A percentile compares a stretch with the other conserved stretches of the same genome.
Conservation (phyloP, 352 stramenopile species). For the Halophytophthora polymorphica region DNA sequence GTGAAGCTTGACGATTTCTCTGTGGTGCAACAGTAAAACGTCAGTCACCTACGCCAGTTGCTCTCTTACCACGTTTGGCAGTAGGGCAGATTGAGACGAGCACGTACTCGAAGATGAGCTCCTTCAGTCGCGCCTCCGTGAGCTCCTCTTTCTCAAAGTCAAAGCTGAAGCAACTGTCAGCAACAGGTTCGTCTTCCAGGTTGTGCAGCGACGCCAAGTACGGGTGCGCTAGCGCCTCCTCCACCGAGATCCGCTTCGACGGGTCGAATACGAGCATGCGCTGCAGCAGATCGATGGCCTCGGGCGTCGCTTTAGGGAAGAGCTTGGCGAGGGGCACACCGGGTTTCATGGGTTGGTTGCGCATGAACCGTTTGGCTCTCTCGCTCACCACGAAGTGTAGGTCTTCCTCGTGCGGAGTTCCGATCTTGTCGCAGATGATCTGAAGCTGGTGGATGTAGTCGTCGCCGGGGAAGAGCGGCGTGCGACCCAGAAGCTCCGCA, state of each 20-base stretch:
- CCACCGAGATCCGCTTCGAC: conserved; percentile 88
- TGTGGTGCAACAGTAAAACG: conserved; percentile 15
- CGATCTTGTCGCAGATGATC: conserved; percentile 92
- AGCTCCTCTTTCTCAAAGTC: conserved; percentile 88
- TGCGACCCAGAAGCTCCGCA: conserved; percentile 88
- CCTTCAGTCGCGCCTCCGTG: conserved; percentile 75
- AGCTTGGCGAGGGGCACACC: conserved; percentile 69
- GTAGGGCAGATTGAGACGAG: not conserved
- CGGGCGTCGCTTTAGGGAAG: conserved; percentile 65
- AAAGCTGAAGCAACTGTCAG: conserved; percentile 77
- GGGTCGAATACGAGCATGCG: conserved; percentile 89
- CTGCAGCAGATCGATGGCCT: conserved; percentile 78
- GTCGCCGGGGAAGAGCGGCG: conserved; percentile 92
- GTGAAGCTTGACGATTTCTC: conserved; percentile 75
- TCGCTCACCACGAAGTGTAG: conserved; percentile 92
- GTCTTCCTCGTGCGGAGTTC: conserved; percentile 83
- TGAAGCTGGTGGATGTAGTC: conserved; percentile 99
- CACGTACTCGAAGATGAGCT: conserved; percentile 86
- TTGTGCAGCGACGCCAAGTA: conserved; percentile 92
- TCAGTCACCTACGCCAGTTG: not conserved
- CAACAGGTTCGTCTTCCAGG: conserved; percentile 88
- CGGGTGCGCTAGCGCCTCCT: conserved; percentile 89
- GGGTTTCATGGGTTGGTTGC: conserved; percentile 72
- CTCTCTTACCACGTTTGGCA: not conserved
- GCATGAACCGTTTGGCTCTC: conserved; percentile 84